Conservation (phyloP, 1,139 yeast genomes). For the Scheffersomyces illinoinensis region DNA sequence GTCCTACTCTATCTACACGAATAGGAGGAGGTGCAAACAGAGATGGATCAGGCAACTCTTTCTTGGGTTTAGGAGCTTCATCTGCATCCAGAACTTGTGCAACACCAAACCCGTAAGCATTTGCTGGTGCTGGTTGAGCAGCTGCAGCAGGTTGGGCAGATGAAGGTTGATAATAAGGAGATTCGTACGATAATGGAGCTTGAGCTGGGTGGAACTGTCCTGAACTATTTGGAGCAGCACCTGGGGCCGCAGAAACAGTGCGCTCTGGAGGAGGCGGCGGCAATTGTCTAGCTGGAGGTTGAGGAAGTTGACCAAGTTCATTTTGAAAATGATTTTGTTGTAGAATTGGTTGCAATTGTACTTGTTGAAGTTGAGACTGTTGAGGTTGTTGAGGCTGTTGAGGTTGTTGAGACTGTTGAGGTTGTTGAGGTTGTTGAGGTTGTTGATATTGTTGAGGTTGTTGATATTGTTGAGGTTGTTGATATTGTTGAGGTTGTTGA, state of each 20-base stretch:
- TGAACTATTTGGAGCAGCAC: not conserved
- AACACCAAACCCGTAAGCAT: not conserved
- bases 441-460: constrained; percentile 2
- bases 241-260: not conserved
- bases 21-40: constrained; percentile 15
- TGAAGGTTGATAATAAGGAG: constrained; percentile 6
- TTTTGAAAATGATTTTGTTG: not conserved
- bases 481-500: constrained; percentile 1
- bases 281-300: constrained; percentile 3
- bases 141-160: not conserved
- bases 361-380: constrained; percentile 5
- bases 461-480: constrained; percentile 6
- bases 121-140: constrained; percentile 1
- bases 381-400: constrained; percentile 4
- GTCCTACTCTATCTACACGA: constrained; percentile 9
- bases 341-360: not conserved
- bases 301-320: constrained; percentile 1
- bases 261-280: constrained; percentile 4
- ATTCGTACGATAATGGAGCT: constrained; percentile 3
- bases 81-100: not conserved
- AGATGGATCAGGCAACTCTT: constrained; percentile 11
- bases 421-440: not conserved
- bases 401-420: not conserved
- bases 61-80: constrained; percentile 3
- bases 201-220: not conserved